Evolutionary conservation across 2,329 filamentous ascomycete genomes (phyloP).

Genomic region (Fusarium buharicum): DNA sequence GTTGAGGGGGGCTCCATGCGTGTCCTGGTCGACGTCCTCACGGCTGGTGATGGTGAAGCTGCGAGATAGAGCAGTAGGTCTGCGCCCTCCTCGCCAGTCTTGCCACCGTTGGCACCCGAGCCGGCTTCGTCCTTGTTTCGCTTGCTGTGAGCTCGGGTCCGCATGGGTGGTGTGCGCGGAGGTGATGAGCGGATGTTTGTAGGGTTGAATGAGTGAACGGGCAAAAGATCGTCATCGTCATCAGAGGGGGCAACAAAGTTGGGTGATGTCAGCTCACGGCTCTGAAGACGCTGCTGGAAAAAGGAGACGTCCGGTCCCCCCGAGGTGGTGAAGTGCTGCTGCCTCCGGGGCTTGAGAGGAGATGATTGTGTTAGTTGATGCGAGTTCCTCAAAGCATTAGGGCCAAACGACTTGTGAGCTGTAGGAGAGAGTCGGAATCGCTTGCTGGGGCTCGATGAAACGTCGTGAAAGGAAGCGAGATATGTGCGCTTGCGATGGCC

Average conservation of each 20-base stretch:
- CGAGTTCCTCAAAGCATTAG: constrained; percentile 76
- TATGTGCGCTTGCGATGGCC: constrained; percentile 74
- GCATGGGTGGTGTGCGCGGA: constrained; percentile 82
- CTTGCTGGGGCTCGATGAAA: constrained; percentile 70
- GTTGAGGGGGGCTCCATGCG: constrained; percentile 78
- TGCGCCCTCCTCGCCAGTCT: constrained; percentile 80
- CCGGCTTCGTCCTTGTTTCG: constrained; percentile 60
- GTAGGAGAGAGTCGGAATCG: constrained; percentile 73
- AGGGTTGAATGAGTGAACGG: constrained; percentile 76
- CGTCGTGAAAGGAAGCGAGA: constrained; percentile 66
- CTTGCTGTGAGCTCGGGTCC: constrained; percentile 60
- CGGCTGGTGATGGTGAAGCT: constrained; percentile 88
- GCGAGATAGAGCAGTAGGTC: constrained; percentile 86
- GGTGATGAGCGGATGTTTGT: constrained; percentile 79
- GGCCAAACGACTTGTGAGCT: constrained; percentile 65
- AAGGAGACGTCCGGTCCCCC: constrained; percentile 81
- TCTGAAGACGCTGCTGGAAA: constrained; percentile 75
- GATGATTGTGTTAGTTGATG: constrained; percentile 86
- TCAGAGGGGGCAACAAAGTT: constrained; percentile 74
- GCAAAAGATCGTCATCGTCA: constrained; percentile 85
- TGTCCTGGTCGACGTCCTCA: constrained; percentile 56
- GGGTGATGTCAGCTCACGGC: constrained; percentile 69
- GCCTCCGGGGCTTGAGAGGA: constrained; percentile 80
- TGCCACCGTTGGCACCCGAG: constrained; percentile 59
- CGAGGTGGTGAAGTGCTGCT: constrained; percentile 77